Conservation (phyloP, 2,329 filamentous ascomycete species). For the Diaporthe ampelina region DNA sequence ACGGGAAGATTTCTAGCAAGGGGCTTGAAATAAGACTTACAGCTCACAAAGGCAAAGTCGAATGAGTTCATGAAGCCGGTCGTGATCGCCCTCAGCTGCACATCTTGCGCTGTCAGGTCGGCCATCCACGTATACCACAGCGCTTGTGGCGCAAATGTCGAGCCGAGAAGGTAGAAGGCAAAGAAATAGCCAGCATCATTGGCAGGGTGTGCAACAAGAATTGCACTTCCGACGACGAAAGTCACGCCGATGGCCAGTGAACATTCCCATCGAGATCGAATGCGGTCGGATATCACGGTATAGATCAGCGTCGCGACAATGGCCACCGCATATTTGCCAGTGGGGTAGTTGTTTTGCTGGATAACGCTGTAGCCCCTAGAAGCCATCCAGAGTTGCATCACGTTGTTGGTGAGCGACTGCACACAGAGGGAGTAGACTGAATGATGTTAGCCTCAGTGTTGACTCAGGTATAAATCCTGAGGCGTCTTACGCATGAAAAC, state of each 20-base stretch:
- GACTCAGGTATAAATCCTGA: too few relatives aligned
- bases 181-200: constrained; percentile 56
- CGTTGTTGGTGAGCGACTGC: constrained; percentile 58
- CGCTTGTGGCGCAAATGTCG: constrained; percentile 60
- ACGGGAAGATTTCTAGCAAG: too few relatives aligned
- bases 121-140: constrained; percentile 64
- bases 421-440: constrained; percentile 59
- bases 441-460: neutral
- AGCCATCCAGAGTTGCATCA: constrained; percentile 60
- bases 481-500: constrained; percentile 59
- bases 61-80: constrained; percentile 60
- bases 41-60: constrained; percentile 58
- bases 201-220: constrained; percentile 52
- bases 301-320: constrained; percentile 58
- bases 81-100: constrained; percentile 59
- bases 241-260: constrained; percentile 58
- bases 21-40: constrained; percentile 42
- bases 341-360: constrained; percentile 61
- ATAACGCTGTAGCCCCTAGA: constrained; percentile 58
- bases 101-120: constrained; percentile 55
- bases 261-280: constrained; percentile 59
- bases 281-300: constrained; percentile 56
- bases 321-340: constrained; percentile 56
- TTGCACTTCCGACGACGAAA: constrained; percentile 56
- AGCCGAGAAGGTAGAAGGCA: constrained; percentile 60